Conservation (phyloP, 2,329 filamentous ascomycete species). For the Chaetomiaceae sp. region DNA sequence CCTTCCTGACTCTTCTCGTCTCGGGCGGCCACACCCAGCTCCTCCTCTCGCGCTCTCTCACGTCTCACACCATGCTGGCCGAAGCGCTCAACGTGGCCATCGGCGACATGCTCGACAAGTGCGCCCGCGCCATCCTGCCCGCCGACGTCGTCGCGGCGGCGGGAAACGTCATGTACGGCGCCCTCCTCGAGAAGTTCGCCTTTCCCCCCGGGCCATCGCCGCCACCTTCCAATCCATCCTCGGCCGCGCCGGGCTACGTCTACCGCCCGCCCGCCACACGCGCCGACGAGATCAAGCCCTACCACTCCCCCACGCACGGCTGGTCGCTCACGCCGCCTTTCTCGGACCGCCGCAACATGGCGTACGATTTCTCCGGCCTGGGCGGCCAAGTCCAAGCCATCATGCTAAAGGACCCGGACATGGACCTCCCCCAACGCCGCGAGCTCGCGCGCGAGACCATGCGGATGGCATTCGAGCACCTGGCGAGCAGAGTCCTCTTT, state of each 20-base stretch:
- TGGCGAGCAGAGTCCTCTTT: slow-evolving; percentile 69
- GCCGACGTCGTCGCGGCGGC: slow-evolving; percentile 46
- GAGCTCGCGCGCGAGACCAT: slow-evolving; percentile 69
- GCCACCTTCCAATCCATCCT: not conserved
- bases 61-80: slow-evolving; percentile 68
- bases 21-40: slow-evolving; percentile 92
- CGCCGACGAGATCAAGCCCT: slow-evolving; percentile 51
- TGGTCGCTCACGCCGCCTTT: slow-evolving; percentile 71
- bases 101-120: slow-evolving; percentile 86
- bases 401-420: slow-evolving; percentile 30
- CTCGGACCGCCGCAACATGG: slow-evolving; percentile 46
- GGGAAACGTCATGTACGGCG: slow-evolving; percentile 70
- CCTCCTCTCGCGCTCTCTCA: slow-evolving; percentile 65
- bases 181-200: slow-evolving; percentile 72
- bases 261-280: slow-evolving; percentile 58
- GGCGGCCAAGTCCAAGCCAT: slow-evolving; percentile 46
- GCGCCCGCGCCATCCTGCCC: slow-evolving; percentile 72
- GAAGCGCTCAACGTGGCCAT: slow-evolving; percentile 76
- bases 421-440: slow-evolving; percentile 55
- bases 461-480: slow-evolving; percentile 80
- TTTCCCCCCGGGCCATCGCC: slow-evolving; percentile 45
- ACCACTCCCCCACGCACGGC: slow-evolving; percentile 33
- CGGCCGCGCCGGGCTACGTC: slow-evolving; percentile 30
- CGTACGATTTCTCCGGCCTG: slow-evolving; percentile 72
- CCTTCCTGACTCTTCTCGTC: slow-evolving; percentile 82